A percentile compares a stretch with the other conserved stretches of the same genome.
These are phyloP conservation scores for Pseudopithomyces chartarum DNA, from an alignment of 2,329 filamentous ascomycete species.

Conservation along the genomic window DNA sequence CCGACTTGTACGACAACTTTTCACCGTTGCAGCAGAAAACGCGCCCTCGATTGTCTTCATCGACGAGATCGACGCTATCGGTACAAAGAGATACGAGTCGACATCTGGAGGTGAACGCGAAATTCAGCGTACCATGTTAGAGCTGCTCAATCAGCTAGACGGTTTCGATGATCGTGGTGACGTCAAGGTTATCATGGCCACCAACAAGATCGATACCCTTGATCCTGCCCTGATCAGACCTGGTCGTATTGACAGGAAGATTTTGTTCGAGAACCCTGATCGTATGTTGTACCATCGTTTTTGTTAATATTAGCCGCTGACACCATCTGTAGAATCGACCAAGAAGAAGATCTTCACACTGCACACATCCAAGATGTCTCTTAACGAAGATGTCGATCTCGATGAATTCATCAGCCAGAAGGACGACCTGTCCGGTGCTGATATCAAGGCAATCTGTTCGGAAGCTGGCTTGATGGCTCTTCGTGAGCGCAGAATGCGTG, in stretches of 20 bases:
- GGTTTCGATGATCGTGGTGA: constrained; percentile 98
- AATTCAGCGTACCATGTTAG: constrained; percentile 97
- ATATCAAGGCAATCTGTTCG: constrained; percentile 99
- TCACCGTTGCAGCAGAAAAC: constrained; percentile 94
- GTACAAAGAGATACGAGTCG: constrained; percentile 97
- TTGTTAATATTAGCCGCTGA: constrained; percentile 47
- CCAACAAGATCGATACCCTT: constrained; percentile 98
- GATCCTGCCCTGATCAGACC: constrained; percentile 96
- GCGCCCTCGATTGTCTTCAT: constrained; percentile 98
- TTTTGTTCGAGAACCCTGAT: constrained; percentile 76
- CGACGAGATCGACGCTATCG: constrained; percentile 98
- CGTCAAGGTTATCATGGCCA: constrained; percentile 99
- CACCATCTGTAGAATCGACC: constrained; percentile 78
- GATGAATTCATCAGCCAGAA: constrained; percentile 99
- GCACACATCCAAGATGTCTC: constrained; percentile 98
- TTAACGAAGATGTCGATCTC: constrained; percentile 94
- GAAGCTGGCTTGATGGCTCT: constrained; percentile 94
- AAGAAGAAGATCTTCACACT: constrained; percentile 98
- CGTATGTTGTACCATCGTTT: constrained; percentile 52
- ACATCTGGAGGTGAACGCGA: constrained; percentile 96
- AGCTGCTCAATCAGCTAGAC: constrained; percentile 96
- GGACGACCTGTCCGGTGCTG: constrained; percentile 93
- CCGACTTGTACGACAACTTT: constrained; percentile 91
- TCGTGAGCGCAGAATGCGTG: constrained; percentile 93
- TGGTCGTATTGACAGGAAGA: constrained; percentile 98